Percentiles rank a stretch among this genome's conserved stretches.
phyloP scores from a whole-genome alignment of 179 eudicot genomes.

The Beta corolliflora region DNA sequence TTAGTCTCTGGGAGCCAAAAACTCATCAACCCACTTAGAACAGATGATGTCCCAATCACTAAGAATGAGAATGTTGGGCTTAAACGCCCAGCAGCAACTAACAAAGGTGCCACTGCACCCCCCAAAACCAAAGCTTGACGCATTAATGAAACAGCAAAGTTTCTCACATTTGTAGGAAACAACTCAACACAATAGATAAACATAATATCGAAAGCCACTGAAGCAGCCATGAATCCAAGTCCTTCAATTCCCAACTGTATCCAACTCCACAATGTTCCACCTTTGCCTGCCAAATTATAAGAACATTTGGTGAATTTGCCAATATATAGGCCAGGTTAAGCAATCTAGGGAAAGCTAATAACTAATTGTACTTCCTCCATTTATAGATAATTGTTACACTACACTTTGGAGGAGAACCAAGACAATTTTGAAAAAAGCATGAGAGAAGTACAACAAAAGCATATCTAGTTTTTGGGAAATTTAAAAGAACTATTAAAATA shows the following conservation, averaged over 20 bases:
- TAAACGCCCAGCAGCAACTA: constrained; percentile 48
- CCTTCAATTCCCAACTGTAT: constrained; percentile 44
- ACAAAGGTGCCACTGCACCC: constrained; percentile 50
- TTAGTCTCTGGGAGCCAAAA: constrained; percentile 60
- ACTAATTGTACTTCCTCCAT: too few species aligned
- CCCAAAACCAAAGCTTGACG: constrained; percentile 57
- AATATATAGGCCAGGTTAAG: background rate
- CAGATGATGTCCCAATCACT: constrained; percentile 42
- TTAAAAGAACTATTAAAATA: too few species aligned
- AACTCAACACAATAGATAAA: constrained; percentile 52
- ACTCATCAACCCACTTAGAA: constrained; percentile 46
- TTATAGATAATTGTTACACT: too few species aligned
- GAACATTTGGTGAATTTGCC: background rate
- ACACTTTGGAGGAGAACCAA: too few species aligned
- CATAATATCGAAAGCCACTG: constrained; percentile 45
- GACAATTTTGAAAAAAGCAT: too few species aligned
- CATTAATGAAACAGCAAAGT: constrained; percentile 53
- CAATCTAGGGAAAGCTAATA: background rate
- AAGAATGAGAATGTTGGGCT: constrained; percentile 43
- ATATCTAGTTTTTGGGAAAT: too few species aligned
- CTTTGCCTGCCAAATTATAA: background rate
- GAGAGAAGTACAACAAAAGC: too few species aligned
- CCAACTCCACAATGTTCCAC: constrained; percentile 28
- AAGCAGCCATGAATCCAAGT: constrained; percentile 46
- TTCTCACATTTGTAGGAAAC: constrained; percentile 62